Evolutionary conservation across 2,329 filamentous ascomycete species (phyloP).

Genomic region (Helminthosporium solani): DNA sequence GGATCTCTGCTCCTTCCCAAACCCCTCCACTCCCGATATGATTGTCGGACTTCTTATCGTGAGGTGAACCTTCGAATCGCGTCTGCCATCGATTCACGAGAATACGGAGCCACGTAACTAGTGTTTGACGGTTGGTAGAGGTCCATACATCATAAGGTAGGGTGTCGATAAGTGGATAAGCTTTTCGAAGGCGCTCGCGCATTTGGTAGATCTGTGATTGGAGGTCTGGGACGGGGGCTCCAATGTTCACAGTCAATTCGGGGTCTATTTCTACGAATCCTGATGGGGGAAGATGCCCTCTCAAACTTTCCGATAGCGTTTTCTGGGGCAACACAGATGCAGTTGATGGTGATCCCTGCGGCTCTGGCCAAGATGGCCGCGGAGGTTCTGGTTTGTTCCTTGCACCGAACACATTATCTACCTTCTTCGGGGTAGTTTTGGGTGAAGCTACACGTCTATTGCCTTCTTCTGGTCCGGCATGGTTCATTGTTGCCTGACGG

Average conservation of each 20-base stretch:
- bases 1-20: slow-evolving; percentile 13
- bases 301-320: slow-evolving; percentile 11
- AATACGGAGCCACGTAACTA: slow-evolving; percentile 34
- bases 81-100: slow-evolving; percentile 24
- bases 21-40: slow-evolving; percentile 1
- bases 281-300: slow-evolving; percentile 11
- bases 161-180: slow-evolving; percentile 27
- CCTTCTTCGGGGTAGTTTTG: not conserved
- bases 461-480: not conserved
- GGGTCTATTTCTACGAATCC: slow-evolving; percentile 19
- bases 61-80: slow-evolving; percentile 17
- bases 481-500: not conserved
- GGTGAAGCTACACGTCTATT: not conserved
- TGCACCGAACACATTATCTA: slow-evolving; percentile 1
- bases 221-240: slow-evolving; percentile 13
- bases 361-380: slow-evolving; percentile 7
- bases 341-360: not conserved
- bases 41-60: not conserved
- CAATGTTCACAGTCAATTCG: slow-evolving; percentile 19
- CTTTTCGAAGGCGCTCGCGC: slow-evolving; percentile 18
- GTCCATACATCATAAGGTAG: slow-evolving; percentile 29
- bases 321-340: not conserved
- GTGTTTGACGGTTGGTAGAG: slow-evolving; percentile 16
- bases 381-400: slow-evolving; percentile 2
- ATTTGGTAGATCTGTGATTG: slow-evolving; percentile 23